Base-by-base conservation (phyloP, 208 protist genomes). In the Leptomonas pyrrhocoris region DNA sequence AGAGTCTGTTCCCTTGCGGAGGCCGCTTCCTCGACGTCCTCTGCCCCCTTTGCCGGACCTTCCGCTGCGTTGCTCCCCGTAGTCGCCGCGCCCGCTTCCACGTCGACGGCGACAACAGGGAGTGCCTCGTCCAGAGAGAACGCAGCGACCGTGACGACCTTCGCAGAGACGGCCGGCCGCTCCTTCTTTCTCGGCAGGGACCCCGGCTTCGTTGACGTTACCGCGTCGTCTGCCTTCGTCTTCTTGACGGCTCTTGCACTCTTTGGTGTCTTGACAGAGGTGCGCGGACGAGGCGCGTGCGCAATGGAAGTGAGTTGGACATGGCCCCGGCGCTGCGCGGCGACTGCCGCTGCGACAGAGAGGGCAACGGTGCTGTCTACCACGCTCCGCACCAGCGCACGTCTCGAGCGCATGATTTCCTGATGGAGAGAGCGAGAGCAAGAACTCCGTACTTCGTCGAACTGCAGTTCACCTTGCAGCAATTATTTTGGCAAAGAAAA, bases 321-420 rank as follows among this genome's bases (percentile, higher is more conserved):
- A 19, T 25, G 12, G 4, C 23, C 2, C 12, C 71, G 63, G 1
- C 42, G 57, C 25, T 56, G 63, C 19, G 21, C 25, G 18, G 58
- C 21, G 15, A 40, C 31, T 8, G 54, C 16, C 27, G 48, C 36
- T 3, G 55, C 45, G 13, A 46, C 45, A 13, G 13, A 34, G 9
- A 27, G 15, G 34, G 25, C 42, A 1, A 54, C 61, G 9, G 34
- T 45, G 4, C 28, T 40, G 9, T 40, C 40, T 11, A 58, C 31
- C 2, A 34, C 64, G 2, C 25, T 56, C 5, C 34, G 49, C 36
- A 55, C 71, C 13, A 77, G 46, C 6, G 45, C 48, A 28, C 71
- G 71, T 15, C 36, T 57, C 31, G 60, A 34, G 7, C 71, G 62
- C 71, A 76, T 76, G 23, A 2, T 15, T 38, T 9, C n/a, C n/a